Base-by-base conservation (phyloP, 2,329 filamentous ascomycete genomes). In the Coniochaeta sp. region DNA sequence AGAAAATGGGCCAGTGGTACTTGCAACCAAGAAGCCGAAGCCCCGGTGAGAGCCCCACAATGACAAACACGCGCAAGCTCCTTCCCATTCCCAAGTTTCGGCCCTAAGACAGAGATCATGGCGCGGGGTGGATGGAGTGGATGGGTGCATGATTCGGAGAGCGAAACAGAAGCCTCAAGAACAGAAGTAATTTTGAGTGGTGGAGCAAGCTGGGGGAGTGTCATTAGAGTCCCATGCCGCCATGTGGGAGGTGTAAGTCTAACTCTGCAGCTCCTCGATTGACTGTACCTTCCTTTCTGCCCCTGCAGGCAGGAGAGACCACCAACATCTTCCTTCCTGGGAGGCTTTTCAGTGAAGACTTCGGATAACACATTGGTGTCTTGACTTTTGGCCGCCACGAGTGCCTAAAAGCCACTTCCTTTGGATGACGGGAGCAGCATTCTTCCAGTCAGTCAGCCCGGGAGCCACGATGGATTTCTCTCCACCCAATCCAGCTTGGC, bases 131-230 rank as follows among this genome's bases (percentile, higher is more conserved):
- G n/a, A 22, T n/a, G 28, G 45, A 26, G 28, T 32, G 47, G 47
- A 26, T 49, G 47, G 33, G 13, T 49, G 13, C 47, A 49, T 33
- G 47, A 49, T 49, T 35, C 47, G 30, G 7, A 48, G 27, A 14
- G 46, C 18, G 16, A 35, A 49, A 35, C 22, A n/a, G n/a, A n/a
- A n/a, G n/a, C n/a, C n/a, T n/a, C n/a, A n/a, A 24, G 22, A 26
- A n/a, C 22, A 35, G 20, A 49, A 28, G 47, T 28, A 47, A 24
- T 49, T 49, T 49, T 49, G 13, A n/a, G n/a, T n/a, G 22, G 31
- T 16, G 20, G 20, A 20, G 13, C 18, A 16, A 48, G 22, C 27
- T n/a, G 47, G 47, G 30, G 47, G 33, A 22, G 5, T 4, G 16
- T 9, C 26, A 16, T 6, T 7, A 22, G 30, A 28, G 45, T n/a